Conservation (phyloP, 371 early-diverging fungal genomes). For the Spraguea lophii region DNA sequence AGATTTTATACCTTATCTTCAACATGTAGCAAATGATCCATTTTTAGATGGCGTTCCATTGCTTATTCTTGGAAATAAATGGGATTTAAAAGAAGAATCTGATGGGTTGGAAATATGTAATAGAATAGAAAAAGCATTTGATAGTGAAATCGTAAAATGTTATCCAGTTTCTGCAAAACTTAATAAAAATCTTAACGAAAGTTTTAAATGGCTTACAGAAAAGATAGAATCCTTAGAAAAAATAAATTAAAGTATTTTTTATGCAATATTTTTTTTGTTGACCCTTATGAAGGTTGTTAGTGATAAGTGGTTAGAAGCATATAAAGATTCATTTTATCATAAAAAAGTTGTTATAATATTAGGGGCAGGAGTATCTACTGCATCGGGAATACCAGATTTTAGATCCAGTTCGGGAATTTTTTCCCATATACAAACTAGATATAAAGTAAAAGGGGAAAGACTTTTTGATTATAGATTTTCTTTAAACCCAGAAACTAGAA, state of each 20-base stretch:
- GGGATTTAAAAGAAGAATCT: slow-evolving; percentile 8
- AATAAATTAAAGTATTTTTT: neutral
- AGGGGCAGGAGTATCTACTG: slow-evolving; percentile 77
- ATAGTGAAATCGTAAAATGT: neutral
- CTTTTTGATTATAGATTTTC: slow-evolving; percentile 55
- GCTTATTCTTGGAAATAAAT: slow-evolving; percentile 30
- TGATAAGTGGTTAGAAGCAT: slow-evolving; percentile 2
- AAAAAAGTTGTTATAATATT: slow-evolving; percentile 58
- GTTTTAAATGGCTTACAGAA: slow-evolving; percentile 17
- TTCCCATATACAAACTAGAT: slow-evolving; percentile 56
- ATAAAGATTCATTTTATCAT: slow-evolving; percentile 10
- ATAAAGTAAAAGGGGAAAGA: slow-evolving; percentile 65
- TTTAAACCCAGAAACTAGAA: slow-evolving; percentile 52
- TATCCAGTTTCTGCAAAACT: neutral
- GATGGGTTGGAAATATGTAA: too few relatives aligned
- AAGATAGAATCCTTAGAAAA: neutral
- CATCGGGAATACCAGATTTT: slow-evolving; percentile 90
- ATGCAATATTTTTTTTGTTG: too few relatives aligned
- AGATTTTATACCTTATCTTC: neutral
- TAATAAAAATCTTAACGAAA: slow-evolving; percentile 3
- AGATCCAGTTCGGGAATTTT: slow-evolving; percentile 85
- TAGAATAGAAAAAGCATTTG: neutral
- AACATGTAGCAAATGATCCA: neutral
- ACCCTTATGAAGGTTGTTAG: slow-evolving; percentile 11
- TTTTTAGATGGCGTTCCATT: slow-evolving; percentile 5